Evolutionary conservation across 139 green algal species (phyloP).

Genomic region (Gonium pectorale): DNA sequence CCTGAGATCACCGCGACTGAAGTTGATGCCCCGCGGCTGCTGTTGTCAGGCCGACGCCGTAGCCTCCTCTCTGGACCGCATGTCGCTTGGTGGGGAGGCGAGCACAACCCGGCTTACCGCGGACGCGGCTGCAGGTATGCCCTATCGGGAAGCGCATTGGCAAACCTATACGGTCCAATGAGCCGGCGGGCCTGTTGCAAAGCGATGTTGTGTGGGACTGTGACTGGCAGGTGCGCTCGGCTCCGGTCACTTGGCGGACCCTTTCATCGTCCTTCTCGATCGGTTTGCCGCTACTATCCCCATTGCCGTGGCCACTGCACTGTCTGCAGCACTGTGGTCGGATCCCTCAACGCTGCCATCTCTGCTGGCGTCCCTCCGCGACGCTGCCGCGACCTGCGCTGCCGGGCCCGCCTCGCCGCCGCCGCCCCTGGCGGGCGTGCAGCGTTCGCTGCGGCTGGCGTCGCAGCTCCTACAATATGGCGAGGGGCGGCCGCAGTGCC

Average conservation of each 20-base stretch:
- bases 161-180: too few relatives aligned
- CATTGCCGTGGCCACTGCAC: too few relatives aligned
- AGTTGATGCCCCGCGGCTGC: too few relatives aligned
- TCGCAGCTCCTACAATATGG: slow-evolving; percentile 53
- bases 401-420: not conserved
- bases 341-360: slow-evolving; percentile 50
- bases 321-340: slow-evolving; percentile 41
- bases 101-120: slow-evolving; percentile 11
- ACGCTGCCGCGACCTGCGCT: slow-evolving; percentile 20
- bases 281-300: too few relatives aligned
- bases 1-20: too few relatives aligned
- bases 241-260: too few relatives aligned
- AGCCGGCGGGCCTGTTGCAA: too few relatives aligned
- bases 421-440: slow-evolving; percentile 19
- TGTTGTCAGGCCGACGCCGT: not conserved
- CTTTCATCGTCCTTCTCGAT: too few relatives aligned
- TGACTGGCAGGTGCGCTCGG: too few relatives aligned
- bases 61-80: slow-evolving; percentile 22
- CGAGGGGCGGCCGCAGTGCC: slow-evolving; percentile 40
- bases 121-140: slow-evolving; percentile 34
- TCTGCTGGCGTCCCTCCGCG: slow-evolving; percentile 45
- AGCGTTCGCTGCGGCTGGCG: slow-evolving; percentile 32
- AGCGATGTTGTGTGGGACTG: too few relatives aligned
- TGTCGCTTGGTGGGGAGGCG: slow-evolving; percentile 13
- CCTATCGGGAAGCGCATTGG: too few relatives aligned